A percentile compares a stretch with the other conserved stretches of the same genome.
These are phyloP conservation scores for Tritrichomonas foetus DNA, from an alignment of 208 protist species.

Conservation along the genomic window DNA sequence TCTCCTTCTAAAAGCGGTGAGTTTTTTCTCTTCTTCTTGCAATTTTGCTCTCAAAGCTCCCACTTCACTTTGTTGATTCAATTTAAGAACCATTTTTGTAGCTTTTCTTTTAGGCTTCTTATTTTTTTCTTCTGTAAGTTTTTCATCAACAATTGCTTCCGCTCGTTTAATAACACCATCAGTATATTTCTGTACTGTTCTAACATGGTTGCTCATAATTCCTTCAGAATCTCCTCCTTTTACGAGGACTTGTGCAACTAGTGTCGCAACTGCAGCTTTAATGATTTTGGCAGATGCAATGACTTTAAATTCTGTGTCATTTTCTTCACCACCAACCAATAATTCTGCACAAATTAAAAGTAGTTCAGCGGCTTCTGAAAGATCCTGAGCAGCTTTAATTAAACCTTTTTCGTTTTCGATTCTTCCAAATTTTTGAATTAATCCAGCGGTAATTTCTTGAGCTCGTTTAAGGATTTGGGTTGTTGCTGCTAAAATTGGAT, in stretches of 20 bases:
- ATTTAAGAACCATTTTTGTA: not conserved
- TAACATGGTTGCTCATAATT: not conserved
- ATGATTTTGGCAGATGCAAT: not conserved
- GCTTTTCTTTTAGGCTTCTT: not conserved
- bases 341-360: not conserved
- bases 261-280: not conserved
- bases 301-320: not conserved
- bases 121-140: not conserved
- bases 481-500: not conserved
- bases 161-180: not conserved
- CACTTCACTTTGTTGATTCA: not conserved
- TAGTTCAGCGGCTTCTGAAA: not conserved
- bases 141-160: not conserved
- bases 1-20: not conserved
- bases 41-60: not conserved
- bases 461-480: not conserved
- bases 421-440: not conserved
- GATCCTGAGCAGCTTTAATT: not conserved
- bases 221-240: not conserved
- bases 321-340: not conserved
- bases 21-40: not conserved
- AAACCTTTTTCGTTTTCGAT: slow-evolving; percentile 16
- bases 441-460: not conserved
- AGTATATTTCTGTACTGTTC: not conserved
- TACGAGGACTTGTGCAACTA: not conserved